Evolutionary conservation across 768 basidiomycete genomes (phyloP), one percentile per base, ranked within the genome.

Genomic region (Auricularia heimuer): DNA sequence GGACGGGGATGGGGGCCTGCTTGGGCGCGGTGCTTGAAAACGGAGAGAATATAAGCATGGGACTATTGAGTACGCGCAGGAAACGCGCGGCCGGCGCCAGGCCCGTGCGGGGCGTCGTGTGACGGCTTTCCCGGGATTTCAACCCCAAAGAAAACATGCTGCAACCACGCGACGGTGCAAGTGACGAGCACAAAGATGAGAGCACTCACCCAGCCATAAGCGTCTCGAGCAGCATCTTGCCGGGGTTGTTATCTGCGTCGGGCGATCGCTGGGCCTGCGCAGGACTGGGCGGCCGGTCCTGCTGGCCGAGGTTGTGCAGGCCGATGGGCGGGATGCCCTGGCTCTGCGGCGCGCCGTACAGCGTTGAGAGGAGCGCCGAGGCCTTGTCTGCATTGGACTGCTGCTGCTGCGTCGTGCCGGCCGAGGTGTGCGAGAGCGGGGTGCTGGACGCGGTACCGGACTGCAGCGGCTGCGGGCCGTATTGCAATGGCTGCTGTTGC

Each of bases 171-270:
- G 47, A 8, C 47, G 29, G 47, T 51, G 47, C 47, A 51, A 51
- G 21, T 51, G 47, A 14, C 21, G 47, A 18, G 21, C 6, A 51
- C 6, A 51, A 51, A 18, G 11, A 42, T 8, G 7, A 7, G 39
- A 42, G 39, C 16, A 80, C 87, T 76, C 72, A 92, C 90, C 88
- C 87, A 65, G 85, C 80, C 85, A 93, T 89, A 66, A 93, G 78
- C 72, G 91, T 88, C 68, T 93, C 90, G 66, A 93, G 75, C 69
- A 92, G 73, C 66, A 85, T 79, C 76, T 91, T 90, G 65, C 87
- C 86, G 89, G 89, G 0, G 87, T 86, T 12, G 88, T 87, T 51
- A 87, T 77, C 71, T 89, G 88, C 69, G 85, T 87, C 11, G 82
- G 76, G 34, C 73, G 71, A 42, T 69, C 67, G n/a, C 44, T 54